Base-by-base conservation (phyloP, 306 rosid genomes). In the Benincasa hispida region DNA sequence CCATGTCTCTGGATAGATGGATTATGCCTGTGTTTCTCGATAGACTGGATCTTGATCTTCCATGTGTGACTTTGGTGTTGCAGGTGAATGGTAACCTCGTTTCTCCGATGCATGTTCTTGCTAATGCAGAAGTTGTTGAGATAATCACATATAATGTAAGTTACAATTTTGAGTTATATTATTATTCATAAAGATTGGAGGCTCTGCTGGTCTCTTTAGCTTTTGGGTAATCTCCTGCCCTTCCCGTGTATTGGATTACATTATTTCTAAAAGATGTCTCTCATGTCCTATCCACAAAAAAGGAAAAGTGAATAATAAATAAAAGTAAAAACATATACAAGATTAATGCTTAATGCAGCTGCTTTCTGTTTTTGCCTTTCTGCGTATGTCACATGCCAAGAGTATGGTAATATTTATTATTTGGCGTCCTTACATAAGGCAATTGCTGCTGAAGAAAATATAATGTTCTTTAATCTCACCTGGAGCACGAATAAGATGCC, bases 71-170 rank as follows among this genome's bases (percentile, higher is more conserved):
- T 74, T 76, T 61, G 76, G 61, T 58, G 74, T 77, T 89, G 86
- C 93, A 95, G 99, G 99, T 95, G 85, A 95, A 92, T 56, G 99
- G 98, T 25, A 95, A 95, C 84, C 87, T 89, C 79, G 93, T 90
- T 86, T 88, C 98, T 80, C 99, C 99, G 1, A 79, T 80, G 59
- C 99, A 82, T 75, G 88, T 79, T 54, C 99, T 95, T 80, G 96
- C 91, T 76, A 95, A 95, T 84, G 99, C 99, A 24, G 99, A 95
- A 89, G 98, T 95, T 62, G 98, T 95, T 78, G 99, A 95, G 97
- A 95, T 95, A 86, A 85, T 95, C 84, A 88, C 99, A 78, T 95
- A 95, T 76, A 88, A 90, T 84, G 99, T 95, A 10, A 89, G 99
- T 89, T 77, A 62, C 76, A 51, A 24, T 80, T 76, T 54, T 74